These are phyloP conservation scores for Metarhizium anisopliae DNA, from an alignment of 2,329 filamentous ascomycete genomes.

Conservation along the genomic window DNA sequence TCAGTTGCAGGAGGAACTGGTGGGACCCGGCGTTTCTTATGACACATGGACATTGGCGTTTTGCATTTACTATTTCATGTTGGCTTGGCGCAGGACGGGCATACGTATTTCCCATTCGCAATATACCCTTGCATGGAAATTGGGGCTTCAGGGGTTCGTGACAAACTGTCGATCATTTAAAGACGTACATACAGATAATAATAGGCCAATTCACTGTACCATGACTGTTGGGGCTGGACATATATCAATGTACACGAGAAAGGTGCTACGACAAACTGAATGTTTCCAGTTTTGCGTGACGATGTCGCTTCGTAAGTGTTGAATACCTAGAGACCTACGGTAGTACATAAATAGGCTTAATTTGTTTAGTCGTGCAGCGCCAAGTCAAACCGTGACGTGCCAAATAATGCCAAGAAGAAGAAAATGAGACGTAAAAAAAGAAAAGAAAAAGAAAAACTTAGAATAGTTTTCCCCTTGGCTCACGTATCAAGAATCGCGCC, in stretches of 20 bases:
- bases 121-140: slow-evolving; percentile 13
- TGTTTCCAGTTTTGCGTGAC: too few relatives aligned
- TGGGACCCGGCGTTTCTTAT: slow-evolving; percentile 1
- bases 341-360: too few relatives aligned
- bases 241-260: too few relatives aligned
- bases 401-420: too few relatives aligned
- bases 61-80: not conserved
- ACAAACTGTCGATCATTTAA: not conserved
- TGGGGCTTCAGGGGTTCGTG: not conserved
- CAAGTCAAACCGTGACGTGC: too few relatives aligned
- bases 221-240: too few relatives aligned
- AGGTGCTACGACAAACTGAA: too few relatives aligned
- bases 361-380: too few relatives aligned
- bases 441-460: not conserved
- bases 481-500: slow-evolving; percentile 7
- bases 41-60: not conserved
- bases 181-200: not conserved
- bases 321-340: too few relatives aligned
- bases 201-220: not conserved
- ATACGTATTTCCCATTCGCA: slow-evolving; percentile 5
- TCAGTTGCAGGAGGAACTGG: not conserved
- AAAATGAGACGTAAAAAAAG: too few relatives aligned
- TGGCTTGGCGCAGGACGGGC: slow-evolving; percentile 7
- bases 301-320: too few relatives aligned
- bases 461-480: slow-evolving; percentile 12